These are phyloP conservation scores for Trichosporon coremiiforme DNA, from an alignment of 1,284 basidiomycete genomes.

Conservation along the genomic window DNA sequence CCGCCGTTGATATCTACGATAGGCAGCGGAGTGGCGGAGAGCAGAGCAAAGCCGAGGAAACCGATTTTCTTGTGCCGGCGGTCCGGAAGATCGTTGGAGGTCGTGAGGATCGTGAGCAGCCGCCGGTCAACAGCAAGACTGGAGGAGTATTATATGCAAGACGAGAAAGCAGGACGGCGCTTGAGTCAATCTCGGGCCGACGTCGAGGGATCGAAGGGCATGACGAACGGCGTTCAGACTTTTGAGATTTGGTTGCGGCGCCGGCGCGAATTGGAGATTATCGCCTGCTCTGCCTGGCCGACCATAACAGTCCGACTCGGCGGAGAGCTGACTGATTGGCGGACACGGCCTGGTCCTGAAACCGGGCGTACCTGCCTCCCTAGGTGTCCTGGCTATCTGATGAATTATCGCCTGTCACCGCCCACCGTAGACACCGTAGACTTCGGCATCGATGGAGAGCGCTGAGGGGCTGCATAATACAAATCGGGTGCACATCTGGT, in stretches of 20 bases:
- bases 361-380: conserved; percentile 3
- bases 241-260: conserved; percentile 4
- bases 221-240: conserved; percentile 3
- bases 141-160: neutral
- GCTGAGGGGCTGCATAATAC: neutral
- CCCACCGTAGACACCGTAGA: neutral
- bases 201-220: neutral
- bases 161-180: neutral
- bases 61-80: neutral
- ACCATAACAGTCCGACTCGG: neutral
- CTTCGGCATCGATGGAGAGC: neutral
- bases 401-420: conserved; percentile 9
- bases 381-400: conserved; percentile 4
- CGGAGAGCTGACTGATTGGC: neutral
- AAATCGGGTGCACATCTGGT: neutral
- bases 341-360: neutral
- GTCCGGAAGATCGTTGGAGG: neutral
- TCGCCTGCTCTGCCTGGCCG: neutral
- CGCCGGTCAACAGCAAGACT: neutral
- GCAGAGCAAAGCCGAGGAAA: neutral
- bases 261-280: conserved; percentile 5
- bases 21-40: too few species aligned
- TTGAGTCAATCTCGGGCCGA: neutral
- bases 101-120: neutral
- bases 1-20: too few species aligned